Conservation (phyloP, 169 alveolate genomes). For the Cyclospora cayetanensis region DNA sequence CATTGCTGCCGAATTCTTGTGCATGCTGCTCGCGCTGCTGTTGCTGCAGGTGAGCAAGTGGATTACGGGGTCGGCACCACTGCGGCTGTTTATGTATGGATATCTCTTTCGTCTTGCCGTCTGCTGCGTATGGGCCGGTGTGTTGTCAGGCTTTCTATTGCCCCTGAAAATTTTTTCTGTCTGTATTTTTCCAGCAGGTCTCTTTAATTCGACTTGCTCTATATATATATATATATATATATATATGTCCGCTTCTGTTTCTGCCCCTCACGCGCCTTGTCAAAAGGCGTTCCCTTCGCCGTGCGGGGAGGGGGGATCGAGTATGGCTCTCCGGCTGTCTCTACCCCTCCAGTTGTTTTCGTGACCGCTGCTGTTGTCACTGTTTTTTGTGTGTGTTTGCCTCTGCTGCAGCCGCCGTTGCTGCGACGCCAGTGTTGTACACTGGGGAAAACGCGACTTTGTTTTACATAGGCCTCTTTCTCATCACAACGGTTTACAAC, state of each 20-base stretch:
- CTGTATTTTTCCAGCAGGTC: neutral
- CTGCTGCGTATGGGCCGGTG: slow-evolving; percentile 52
- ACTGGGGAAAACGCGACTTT: neutral
- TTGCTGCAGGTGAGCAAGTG: neutral
- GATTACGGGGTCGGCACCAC: neutral
- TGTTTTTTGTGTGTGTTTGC: neutral
- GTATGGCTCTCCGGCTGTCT: neutral
- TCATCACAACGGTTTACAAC: slow-evolving; percentile 10
- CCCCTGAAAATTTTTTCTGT: neutral
- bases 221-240: too few species aligned
- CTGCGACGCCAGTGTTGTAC: neutral
- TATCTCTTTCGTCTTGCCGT: slow-evolving; percentile 34
- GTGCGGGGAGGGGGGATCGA: neutral
- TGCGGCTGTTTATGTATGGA: slow-evolving; percentile 10
- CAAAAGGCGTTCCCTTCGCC: neutral
- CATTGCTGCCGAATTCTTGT: too few species aligned
- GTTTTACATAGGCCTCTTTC: slow-evolving; percentile 1
- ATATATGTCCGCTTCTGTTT: neutral
- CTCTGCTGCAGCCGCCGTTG: neutral
- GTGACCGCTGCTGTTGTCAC: neutral
- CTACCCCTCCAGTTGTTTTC: neutral
- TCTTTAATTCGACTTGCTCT: neutral
- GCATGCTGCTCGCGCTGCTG: neutral
- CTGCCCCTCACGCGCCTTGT: neutral
- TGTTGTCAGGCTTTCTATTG: neutral